A percentile compares a stretch with the other conserved stretches of the same genome.
These are phyloP conservation scores for Pseudogymnoascus sp. DNA, from an alignment of 2,329 filamentous ascomycete species.

Conservation along the genomic window DNA sequence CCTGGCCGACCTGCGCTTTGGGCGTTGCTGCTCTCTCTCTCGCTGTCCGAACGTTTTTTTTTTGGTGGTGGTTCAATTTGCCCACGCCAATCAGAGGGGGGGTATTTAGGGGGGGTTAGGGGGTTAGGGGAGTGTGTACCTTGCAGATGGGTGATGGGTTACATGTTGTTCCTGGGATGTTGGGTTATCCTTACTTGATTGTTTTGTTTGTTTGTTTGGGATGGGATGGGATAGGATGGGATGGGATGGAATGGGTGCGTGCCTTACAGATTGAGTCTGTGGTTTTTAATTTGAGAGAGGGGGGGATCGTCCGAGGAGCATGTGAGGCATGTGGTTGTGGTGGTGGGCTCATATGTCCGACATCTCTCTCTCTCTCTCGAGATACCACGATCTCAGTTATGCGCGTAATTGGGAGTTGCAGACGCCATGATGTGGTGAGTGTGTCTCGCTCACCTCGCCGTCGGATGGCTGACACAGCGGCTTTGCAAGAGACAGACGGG, in stretches of 20 bases:
- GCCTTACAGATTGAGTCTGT: background rate
- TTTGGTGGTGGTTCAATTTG: background rate
- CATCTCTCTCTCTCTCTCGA: background rate
- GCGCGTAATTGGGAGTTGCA: background rate
- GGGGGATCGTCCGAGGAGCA: background rate
- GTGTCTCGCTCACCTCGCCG: background rate
- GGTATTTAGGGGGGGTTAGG: background rate
- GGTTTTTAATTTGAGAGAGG: background rate
- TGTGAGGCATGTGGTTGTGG: background rate
- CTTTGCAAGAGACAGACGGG: background rate
- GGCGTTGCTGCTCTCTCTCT: background rate
- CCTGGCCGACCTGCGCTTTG: background rate
- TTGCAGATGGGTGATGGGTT: background rate
- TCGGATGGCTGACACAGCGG: background rate
- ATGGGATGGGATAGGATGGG: too few relatives aligned
- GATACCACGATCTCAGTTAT: background rate
- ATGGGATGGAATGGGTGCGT: too few relatives aligned
- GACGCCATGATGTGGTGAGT: background rate
- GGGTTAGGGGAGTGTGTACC: background rate
- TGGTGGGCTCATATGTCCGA: background rate
- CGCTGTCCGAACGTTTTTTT: background rate
- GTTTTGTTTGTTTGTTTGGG: background rate
- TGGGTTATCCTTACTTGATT: too few relatives aligned
- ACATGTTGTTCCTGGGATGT: background rate
- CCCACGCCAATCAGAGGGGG: background rate